phyloP scores from a whole-genome alignment of 2,329 filamentous ascomycete genomes.

The Xylariaceae sp. region DNA sequence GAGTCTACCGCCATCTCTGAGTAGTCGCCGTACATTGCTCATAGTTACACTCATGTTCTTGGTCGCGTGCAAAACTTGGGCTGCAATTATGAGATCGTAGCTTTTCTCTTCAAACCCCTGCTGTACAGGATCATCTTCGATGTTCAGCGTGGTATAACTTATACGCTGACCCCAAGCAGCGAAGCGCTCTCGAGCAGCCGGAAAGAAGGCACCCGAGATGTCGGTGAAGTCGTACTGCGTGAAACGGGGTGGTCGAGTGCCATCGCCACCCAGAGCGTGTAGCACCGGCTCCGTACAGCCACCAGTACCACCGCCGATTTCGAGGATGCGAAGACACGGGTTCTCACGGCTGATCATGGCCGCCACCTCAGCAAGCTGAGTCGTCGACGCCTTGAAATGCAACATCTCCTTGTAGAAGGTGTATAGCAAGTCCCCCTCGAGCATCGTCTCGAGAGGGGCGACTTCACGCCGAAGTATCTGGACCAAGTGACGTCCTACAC shows the following conservation, averaged over 20 bases:
- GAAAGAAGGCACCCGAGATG: conserved; percentile 9
- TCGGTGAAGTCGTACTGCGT: conserved; percentile 20
- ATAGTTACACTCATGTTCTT: conserved; percentile 25
- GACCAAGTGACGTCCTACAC: conserved; percentile 13
- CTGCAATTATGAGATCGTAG: conserved; percentile 38
- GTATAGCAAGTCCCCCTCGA: conserved; percentile 10
- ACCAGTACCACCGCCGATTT: conserved; percentile 26
- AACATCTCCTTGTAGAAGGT: background rate
- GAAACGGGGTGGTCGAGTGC: background rate
- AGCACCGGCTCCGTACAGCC: conserved; percentile 14
- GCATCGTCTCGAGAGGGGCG: conserved; percentile 14
- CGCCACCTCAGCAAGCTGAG: conserved; percentile 9
- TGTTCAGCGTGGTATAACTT: conserved; percentile 41
- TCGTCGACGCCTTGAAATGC: background rate
- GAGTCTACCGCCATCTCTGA: conserved; percentile 34
- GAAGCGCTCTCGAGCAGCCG: conserved; percentile 8
- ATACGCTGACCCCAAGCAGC: conserved; percentile 36
- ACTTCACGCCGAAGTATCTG: conserved; percentile 13
- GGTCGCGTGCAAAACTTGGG: conserved; percentile 35
- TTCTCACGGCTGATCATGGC: conserved; percentile 25
- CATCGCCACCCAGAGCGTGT: conserved; percentile 4
- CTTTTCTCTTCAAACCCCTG: conserved; percentile 20
- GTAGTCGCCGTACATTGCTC: conserved; percentile 30
- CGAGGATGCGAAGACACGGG: conserved; percentile 17
- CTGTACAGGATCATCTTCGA: conserved; percentile 34